Evolutionary conservation across 2,329 filamentous ascomycete species (phyloP).

Genomic region (Corynespora cassiicola): DNA sequence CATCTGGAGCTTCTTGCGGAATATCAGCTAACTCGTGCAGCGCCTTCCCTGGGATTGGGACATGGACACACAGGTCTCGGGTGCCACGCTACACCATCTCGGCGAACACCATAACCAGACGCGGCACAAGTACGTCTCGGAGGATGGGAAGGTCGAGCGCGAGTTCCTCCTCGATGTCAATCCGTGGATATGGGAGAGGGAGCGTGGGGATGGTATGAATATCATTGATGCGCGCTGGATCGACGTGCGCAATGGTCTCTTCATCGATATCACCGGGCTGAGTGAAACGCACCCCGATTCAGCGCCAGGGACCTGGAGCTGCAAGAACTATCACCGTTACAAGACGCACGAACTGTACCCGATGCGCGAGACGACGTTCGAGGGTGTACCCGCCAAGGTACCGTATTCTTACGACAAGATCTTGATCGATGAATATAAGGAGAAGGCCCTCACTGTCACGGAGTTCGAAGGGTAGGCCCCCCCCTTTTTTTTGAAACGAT

Average conservation of each 20-base stretch:
- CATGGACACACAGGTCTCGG: constrained; percentile 79
- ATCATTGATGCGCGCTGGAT: constrained; percentile 88
- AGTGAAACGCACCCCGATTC: constrained; percentile 68
- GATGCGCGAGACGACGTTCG: constrained; percentile 74
- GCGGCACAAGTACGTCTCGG: constrained; percentile 53
- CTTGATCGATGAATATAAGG: constrained; percentile 69
- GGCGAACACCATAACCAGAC: constrained; percentile 74
- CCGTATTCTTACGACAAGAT: constrained; percentile 74
- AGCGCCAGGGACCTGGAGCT: constrained; percentile 73
- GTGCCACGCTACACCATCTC: constrained; percentile 69
- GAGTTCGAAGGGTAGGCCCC: constrained; percentile 65
- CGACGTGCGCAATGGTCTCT: constrained; percentile 76
- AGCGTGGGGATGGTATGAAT: constrained; percentile 72
- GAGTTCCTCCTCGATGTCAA: constrained; percentile 80
- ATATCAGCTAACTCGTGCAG: constrained; percentile 52
- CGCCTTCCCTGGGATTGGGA: constrained; percentile 87
- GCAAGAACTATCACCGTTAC: constrained; percentile 82
- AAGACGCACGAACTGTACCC: constrained; percentile 75
- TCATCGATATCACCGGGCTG: constrained; percentile 82
- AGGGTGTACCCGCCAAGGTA: constrained; percentile 73
- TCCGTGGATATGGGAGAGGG: constrained; percentile 68
- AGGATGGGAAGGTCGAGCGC: constrained; percentile 48
- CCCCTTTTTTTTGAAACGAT: background rate
- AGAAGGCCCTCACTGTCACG: constrained; percentile 66
- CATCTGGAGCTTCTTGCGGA: no score